Conservation (phyloP, 78 protist species). For the Protostelium mycophagum region DNA sequence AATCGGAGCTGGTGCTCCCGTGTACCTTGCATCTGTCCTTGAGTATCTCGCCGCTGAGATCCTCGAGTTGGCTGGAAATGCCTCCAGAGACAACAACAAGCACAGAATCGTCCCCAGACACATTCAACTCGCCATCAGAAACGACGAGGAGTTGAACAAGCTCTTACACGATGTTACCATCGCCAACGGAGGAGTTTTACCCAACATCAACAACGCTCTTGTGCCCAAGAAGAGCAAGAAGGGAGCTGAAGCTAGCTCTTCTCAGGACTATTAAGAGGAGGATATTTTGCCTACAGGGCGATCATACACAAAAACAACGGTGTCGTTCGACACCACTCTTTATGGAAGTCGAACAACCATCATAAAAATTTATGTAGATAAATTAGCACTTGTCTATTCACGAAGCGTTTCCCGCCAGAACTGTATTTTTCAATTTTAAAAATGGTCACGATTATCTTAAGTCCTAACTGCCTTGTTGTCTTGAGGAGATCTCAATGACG, state of each 20-base stretch:
- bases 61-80: constrained; percentile 95
- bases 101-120: constrained; percentile 94
- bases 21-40: too few species aligned
- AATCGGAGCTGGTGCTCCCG: constrained; percentile 68
- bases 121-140: constrained; percentile 89
- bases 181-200: constrained; percentile 95
- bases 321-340: background rate
- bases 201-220: constrained; percentile 83
- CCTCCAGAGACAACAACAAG: constrained; percentile 86
- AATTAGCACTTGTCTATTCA: too few species aligned
- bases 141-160: constrained; percentile 95
- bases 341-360: too few species aligned
- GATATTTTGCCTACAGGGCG: background rate
- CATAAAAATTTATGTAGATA: too few species aligned
- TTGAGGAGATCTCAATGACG: too few species aligned
- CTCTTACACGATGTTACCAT: constrained; percentile 87
- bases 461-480: too few species aligned
- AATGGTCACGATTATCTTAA: too few species aligned
- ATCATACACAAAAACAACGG: background rate
- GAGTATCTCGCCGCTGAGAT: constrained; percentile 96
- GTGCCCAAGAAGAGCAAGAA: constrained; percentile 69
- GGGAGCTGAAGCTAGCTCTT: constrained; percentile 7
- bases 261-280: constrained; percentile 31
- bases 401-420: too few species aligned
- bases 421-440: too few species aligned